phyloP scores from a whole-genome alignment of 2,329 filamentous ascomycete species.

The Neofusicoccum kwambonambiense region DNA sequence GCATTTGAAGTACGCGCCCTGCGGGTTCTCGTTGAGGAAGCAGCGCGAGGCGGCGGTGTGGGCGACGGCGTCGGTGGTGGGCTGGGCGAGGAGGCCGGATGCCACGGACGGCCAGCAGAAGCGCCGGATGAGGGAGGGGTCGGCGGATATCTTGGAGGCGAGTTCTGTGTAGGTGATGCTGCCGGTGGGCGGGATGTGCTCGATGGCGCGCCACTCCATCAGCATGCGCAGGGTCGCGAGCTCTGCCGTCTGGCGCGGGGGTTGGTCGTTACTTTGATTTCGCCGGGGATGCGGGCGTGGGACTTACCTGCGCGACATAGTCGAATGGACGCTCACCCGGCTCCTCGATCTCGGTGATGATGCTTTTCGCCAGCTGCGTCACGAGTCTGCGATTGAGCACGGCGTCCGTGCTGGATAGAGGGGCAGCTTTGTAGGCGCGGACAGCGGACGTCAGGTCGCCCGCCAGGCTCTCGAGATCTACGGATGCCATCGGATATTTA shows the following conservation, averaged over 20 bases:
- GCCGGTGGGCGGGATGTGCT: not conserved
- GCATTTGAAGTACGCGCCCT: not conserved
- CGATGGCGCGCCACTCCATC: slow-evolving; percentile 3
- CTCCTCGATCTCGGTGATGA: too few species aligned
- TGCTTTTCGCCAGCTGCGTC: too few species aligned
- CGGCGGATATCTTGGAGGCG: not conserved
- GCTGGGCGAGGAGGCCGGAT: not conserved
- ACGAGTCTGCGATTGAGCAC: too few species aligned
- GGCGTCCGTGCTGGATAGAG: too few species aligned
- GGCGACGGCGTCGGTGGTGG: not conserved
- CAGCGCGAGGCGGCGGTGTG: not conserved
- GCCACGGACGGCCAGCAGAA: not conserved
- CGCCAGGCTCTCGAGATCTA: too few species aligned
- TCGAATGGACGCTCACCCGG: too few species aligned
- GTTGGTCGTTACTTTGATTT: too few species aligned
- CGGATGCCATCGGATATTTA: too few species aligned
- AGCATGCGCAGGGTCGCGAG: not conserved
- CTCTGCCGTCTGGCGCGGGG: not conserved
- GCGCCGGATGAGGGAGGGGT: not conserved
- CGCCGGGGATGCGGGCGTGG: too few species aligned
- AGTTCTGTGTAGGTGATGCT: slow-evolving; percentile 1
- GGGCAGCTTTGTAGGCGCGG: too few species aligned
- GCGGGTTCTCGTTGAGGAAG: not conserved
- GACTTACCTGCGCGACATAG: too few species aligned
- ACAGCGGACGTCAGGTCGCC: too few species aligned